Evolutionary conservation across 768 basidiomycete species (phyloP), one percentile per base, ranked within the genome.

Genomic region (Boletus sp.): DNA sequence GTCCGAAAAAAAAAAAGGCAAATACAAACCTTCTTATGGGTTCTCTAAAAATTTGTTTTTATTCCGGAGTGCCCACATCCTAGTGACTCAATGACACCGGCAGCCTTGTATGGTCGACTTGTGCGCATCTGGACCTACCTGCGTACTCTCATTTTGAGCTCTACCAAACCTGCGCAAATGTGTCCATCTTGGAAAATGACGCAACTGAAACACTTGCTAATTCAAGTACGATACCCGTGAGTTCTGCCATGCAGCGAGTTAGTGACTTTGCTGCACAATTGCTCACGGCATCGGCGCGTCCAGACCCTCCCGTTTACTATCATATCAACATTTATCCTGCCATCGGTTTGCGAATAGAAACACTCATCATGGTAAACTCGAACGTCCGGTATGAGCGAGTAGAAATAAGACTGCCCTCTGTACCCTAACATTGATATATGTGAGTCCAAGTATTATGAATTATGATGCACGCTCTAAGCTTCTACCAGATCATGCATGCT

Each of bases 301-400:
- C 44, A 78, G 78, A 78, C 57, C 73, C 71, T 8, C 54, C 70
- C 15, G 59, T 68, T 33, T 82, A 80, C 62, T 78, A 80, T 30
- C 56, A 75, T 63, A 67, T 80, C 37, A 65, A 75, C 50, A 62
- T 79, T 24, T 81, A 80, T 65, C 78, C 78, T 35, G 45, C 17
- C 30, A 12, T 55, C 17, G 32, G 46, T 47, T n/a, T 41, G 35
- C 52, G 14, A 44, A 29, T 50, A 45, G 64, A 59, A 41, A 24
- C 30, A 7, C 33, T 30, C 12, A 18, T 11, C n/a, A 47, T 29
- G 20, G 45, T 11, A 4, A 15, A 29, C 24, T 32, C 48, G 5
- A 44, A 17, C 17, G 46, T 50, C 33, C 39, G 18, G 37, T 24
- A 40, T 37, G 50, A 59, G 35, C 42, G 7, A 47, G 47, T 56